Evolutionary conservation across 192 early-diverging fungal genomes (phyloP), one percentile per base, ranked within the genome.

Genomic region (Jimgerdemannia flammicorona): DNA sequence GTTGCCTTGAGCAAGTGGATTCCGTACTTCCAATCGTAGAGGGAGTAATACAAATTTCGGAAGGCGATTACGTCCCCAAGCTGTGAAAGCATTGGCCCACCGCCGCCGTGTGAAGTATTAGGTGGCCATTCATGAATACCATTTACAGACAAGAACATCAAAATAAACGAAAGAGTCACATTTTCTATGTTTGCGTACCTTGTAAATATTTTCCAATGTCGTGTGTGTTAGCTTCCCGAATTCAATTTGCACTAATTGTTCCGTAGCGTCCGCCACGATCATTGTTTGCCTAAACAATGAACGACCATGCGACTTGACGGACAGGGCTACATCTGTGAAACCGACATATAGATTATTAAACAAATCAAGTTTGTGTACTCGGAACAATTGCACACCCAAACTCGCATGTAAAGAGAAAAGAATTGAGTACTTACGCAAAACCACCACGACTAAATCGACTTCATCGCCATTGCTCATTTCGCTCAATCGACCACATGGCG

Each of bases 401-500:
- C 29, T 29, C 29, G 29, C 54, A n/a, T 64, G 20, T 72, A 29
- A 66, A 44, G 17, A 66, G 20, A 70, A n/a, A 39, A 64, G 20
- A 42, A 7, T 59, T 40, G 11, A 7, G 17, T 41, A 64, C 75
- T 70, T 80, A 87, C 87, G 41, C 17, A 87, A 20, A 7, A 85
- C 72, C 40, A 85, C 43, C 14, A 74, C 81, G 0, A 90, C 81
- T 29, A 91, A 41, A 73, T 90, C 89, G 10, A 83, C 72, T 7
- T 89, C 87, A 17, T 70, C 78, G 3, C 66, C 43, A 4, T 44
- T 69, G 14, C 68, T 29, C 3, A 66, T 40, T 17, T 44, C 39
- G 14, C 77, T 19, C 14, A 91, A 68, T 29, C 77, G 29, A 40
- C 43, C 72, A 44, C 76, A 74, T 42, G 17, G 40, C 4, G 49